Evolutionary conservation across 768 basidiomycete species (phyloP).

Genomic region (Peribolospora baueri): DNA sequence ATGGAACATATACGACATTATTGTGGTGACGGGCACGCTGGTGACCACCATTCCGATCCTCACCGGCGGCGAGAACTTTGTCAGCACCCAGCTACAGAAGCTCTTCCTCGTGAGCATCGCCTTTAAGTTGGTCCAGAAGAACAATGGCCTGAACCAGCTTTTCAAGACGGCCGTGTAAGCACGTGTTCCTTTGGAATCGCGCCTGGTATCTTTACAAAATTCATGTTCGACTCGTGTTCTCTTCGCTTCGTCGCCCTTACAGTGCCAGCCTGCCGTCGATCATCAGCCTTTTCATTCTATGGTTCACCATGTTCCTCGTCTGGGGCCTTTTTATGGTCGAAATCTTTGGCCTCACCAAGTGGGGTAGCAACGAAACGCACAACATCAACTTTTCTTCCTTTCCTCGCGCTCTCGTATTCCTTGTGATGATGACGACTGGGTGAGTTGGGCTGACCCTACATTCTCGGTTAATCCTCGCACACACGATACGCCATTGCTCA

Average conservation of each 20-base stretch:
- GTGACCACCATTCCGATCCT: slow-evolving; percentile 55
- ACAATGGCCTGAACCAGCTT: slow-evolving; percentile 67
- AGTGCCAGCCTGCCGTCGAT: slow-evolving; percentile 74
- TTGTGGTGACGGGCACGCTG: slow-evolving; percentile 57
- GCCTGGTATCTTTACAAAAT: not conserved
- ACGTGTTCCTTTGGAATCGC: not conserved
- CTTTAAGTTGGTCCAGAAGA: slow-evolving; percentile 78
- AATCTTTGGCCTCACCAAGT: slow-evolving; percentile 74
- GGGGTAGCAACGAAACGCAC: slow-evolving; percentile 41
- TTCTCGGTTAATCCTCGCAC: not conserved
- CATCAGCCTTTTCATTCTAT: slow-evolving; percentile 55
- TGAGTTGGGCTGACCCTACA: slow-evolving; percentile 20
- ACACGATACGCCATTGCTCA: not conserved
- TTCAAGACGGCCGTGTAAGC: slow-evolving; percentile 89
- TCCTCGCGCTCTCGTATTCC: slow-evolving; percentile 58
- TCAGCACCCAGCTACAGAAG: slow-evolving; percentile 34
- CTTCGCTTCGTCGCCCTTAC: not conserved
- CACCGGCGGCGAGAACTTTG: slow-evolving; percentile 26
- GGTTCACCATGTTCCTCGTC: slow-evolving; percentile 75
- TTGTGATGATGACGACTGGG: slow-evolving; percentile 84
- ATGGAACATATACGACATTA: slow-evolving; percentile 78
- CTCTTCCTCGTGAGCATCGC: slow-evolving; percentile 79
- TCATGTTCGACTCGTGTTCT: not conserved
- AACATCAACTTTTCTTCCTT: slow-evolving; percentile 58
- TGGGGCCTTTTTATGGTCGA: slow-evolving; percentile 72